Conservation (phyloP, 2,329 filamentous ascomycete species). For the Penicillium expansum region DNA sequence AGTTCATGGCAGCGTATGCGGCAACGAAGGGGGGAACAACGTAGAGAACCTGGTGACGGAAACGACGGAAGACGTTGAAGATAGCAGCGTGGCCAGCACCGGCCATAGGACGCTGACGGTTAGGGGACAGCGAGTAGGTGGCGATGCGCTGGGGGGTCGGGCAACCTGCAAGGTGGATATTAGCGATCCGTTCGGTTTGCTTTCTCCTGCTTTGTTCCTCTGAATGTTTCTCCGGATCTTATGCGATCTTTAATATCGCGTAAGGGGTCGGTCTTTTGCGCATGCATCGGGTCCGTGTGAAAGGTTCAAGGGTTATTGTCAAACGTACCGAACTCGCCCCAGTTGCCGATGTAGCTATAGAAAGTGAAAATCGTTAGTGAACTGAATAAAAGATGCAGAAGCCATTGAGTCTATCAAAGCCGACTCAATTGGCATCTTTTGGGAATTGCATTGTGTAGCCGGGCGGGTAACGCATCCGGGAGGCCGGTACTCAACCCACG, state of each 20-base stretch:
- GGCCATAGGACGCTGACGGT: constrained; percentile 85
- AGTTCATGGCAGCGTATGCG: constrained; percentile 81
- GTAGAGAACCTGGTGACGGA: constrained; percentile 83
- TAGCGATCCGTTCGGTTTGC: not conserved
- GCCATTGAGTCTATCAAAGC: not conserved
- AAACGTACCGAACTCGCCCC: constrained; percentile 73
- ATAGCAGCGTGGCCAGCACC: constrained; percentile 74
- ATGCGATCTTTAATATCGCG: not conserved
- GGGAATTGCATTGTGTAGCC: constrained; percentile 8
- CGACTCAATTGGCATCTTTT: not conserved
- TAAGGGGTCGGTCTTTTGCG: constrained; percentile 1
- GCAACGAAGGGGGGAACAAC: constrained; percentile 73
- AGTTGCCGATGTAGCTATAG: constrained; percentile 68
- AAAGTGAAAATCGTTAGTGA: constrained; percentile 25
- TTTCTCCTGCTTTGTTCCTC: not conserved
- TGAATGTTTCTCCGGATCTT: not conserved
- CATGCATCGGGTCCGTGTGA: constrained; percentile 14
- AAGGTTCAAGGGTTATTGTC: constrained; percentile 16
- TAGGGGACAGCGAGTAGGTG: constrained; percentile 74
- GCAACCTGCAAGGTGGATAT: constrained; percentile 28
- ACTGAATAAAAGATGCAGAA: not conserved
- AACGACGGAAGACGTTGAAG: constrained; percentile 93
- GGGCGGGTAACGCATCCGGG: constrained; percentile 22
- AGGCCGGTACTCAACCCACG: constrained; percentile 5
- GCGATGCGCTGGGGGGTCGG: constrained; percentile 56